These are phyloP conservation scores for Xylaria sp. DNA, from an alignment of 2,329 filamentous ascomycete species.

Conservation along the genomic window DNA sequence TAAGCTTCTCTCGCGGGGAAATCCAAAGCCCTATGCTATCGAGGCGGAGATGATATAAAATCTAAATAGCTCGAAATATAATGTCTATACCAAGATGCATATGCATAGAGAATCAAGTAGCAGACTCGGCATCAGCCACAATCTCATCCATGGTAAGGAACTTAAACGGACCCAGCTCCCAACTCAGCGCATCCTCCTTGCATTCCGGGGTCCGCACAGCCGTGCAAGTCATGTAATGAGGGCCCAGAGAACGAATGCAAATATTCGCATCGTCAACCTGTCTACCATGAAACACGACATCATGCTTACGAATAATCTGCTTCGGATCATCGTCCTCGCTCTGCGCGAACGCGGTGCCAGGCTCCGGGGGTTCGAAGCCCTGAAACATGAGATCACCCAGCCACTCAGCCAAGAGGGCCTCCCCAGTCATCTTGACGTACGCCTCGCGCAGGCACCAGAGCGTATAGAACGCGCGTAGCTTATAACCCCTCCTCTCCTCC, in stretches of 20 bases:
- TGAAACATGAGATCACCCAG: slow-evolving; percentile 76
- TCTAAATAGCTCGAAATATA: neutral
- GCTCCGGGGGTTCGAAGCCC: slow-evolving; percentile 66
- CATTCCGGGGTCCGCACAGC: slow-evolving; percentile 58
- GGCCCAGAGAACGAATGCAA: slow-evolving; percentile 57
- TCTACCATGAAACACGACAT: slow-evolving; percentile 55
- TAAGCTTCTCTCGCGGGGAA: neutral
- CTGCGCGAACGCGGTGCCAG: slow-evolving; percentile 45
- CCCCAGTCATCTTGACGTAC: slow-evolving; percentile 85
- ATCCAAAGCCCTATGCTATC: neutral
- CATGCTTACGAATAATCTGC: slow-evolving; percentile 51
- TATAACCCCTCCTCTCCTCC: slow-evolving; percentile 64
- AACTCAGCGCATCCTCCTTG: slow-evolving; percentile 54
- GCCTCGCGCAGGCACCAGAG: slow-evolving; percentile 84
- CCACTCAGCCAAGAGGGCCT: slow-evolving; percentile 80
- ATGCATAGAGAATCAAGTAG: slow-evolving; percentile 19
- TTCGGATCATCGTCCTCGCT: slow-evolving; percentile 52
- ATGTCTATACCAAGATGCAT: neutral
- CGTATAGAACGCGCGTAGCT: slow-evolving; percentile 78
- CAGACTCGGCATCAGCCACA: slow-evolving; percentile 57
- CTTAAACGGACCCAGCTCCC: slow-evolving; percentile 57
- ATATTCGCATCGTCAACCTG: slow-evolving; percentile 57
- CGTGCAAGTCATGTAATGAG: slow-evolving; percentile 66
- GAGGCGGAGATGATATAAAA: neutral
- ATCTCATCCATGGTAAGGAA: slow-evolving; percentile 59